These are phyloP conservation scores for Entrophospora sp. DNA, from an alignment of 192 early-diverging fungal species.

Conservation along the genomic window DNA sequence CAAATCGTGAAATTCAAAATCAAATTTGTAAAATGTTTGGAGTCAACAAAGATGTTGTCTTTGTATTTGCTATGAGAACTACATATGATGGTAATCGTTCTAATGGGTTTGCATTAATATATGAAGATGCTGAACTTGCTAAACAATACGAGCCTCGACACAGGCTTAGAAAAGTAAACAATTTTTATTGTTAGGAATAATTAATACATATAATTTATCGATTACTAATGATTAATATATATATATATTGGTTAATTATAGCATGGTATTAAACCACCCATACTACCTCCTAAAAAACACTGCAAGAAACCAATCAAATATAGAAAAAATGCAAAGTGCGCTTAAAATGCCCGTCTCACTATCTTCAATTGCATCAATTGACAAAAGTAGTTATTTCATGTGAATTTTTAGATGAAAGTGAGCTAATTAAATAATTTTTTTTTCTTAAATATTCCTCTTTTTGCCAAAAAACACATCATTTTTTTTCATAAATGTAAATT, in stretches of 20 bases:
- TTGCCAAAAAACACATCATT: too few relatives aligned
- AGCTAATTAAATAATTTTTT: too few relatives aligned
- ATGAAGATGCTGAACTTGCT: slow-evolving; percentile 85
- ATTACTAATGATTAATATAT: background rate
- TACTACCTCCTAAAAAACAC: slow-evolving; percentile 86
- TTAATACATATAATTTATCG: background rate
- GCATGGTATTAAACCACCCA: slow-evolving; percentile 53
- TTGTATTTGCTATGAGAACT: slow-evolving; percentile 93
- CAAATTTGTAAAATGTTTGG: slow-evolving; percentile 95
- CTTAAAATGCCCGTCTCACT: too few relatives aligned
- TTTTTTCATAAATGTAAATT: too few relatives aligned
- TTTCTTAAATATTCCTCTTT: too few relatives aligned
- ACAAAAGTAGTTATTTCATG: too few relatives aligned
- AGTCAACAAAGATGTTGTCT: slow-evolving; percentile 77
- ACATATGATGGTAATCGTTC: slow-evolving; percentile 94
- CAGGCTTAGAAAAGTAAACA: slow-evolving; percentile 72
- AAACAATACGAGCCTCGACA: slow-evolving; percentile 99
- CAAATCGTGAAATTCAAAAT: slow-evolving; percentile 86
- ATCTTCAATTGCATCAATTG: too few relatives aligned
- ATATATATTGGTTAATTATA: slow-evolving; percentile 7
- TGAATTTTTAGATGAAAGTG: too few relatives aligned
- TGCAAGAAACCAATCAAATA: slow-evolving; percentile 98
- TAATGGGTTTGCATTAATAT: slow-evolving; percentile 93
- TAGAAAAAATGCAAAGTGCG: too few relatives aligned
- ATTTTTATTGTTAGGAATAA: background rate